These are phyloP conservation scores for Chlamydomonas incerta DNA, from an alignment of 139 green algal species.

Conservation along the genomic window DNA sequence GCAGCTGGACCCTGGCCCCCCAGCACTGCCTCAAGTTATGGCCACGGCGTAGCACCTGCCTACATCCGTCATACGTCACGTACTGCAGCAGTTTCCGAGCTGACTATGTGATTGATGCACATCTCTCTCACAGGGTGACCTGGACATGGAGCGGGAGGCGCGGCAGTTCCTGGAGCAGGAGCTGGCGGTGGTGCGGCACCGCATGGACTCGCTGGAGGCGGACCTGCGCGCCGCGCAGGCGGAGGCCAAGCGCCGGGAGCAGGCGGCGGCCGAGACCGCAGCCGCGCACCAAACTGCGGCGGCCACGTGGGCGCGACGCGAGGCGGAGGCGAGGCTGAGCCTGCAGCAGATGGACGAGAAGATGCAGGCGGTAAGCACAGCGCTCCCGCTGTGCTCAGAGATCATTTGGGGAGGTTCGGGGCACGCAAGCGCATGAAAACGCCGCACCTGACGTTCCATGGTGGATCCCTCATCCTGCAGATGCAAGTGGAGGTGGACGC, in stretches of 20 bases:
- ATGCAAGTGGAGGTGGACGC: conserved; percentile 3
- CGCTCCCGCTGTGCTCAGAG: too few relatives aligned
- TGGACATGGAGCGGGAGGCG: conserved; percentile 38
- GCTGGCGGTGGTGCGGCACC: neutral
- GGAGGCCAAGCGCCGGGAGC: neutral
- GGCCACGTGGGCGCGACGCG: neutral
- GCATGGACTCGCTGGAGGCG: neutral
- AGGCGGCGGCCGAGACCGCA: neutral
- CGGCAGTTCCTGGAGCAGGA: conserved; percentile 41
- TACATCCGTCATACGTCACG: too few relatives aligned
- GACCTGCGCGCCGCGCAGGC: neutral
- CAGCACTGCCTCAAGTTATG: too few relatives aligned
- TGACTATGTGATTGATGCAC: too few relatives aligned
- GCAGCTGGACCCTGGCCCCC: too few relatives aligned
- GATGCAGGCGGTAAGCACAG: neutral
- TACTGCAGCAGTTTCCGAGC: too few relatives aligned
- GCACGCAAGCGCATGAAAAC: too few relatives aligned
- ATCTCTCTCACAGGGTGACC: neutral
- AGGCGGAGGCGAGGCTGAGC: neutral
- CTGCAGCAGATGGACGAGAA: neutral
- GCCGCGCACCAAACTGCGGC: neutral
- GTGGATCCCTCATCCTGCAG: too few relatives aligned
- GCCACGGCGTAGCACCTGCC: too few relatives aligned
- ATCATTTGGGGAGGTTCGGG: too few relatives aligned
- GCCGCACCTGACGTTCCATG: too few relatives aligned